Conservation (phyloP, 371 early-diverging fungal species). For the Furculomyces boomerangus region DNA sequence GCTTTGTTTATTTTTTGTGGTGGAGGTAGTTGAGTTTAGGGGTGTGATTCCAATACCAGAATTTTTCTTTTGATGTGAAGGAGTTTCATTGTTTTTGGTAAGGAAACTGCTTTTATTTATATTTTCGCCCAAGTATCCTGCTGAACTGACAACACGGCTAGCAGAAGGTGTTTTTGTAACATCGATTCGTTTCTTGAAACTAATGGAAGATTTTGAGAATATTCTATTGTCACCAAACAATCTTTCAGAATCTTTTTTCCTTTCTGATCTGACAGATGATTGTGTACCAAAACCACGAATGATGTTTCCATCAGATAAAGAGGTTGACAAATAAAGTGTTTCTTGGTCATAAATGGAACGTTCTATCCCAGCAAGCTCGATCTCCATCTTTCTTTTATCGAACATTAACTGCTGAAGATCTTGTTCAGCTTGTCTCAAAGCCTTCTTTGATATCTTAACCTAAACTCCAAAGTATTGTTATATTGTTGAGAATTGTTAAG, state of each 20-base stretch:
- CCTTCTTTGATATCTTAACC: slow-evolving; percentile 2
- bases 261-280: not conserved
- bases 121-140: too few relatives aligned
- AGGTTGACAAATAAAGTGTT: slow-evolving; percentile 8
- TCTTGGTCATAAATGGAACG: slow-evolving; percentile 13
- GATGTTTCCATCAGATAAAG: slow-evolving; percentile 12
- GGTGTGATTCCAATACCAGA: too few relatives aligned
- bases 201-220: not conserved
- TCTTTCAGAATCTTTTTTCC: not conserved
- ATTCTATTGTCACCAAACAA: not conserved
- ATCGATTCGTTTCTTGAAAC: not conserved
- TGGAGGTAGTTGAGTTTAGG: not conserved
- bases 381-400: not conserved
- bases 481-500: too few relatives aligned
- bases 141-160: too few relatives aligned
- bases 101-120: too few relatives aligned
- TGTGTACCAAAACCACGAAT: slow-evolving; percentile 3
- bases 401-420: not conserved
- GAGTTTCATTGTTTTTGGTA: too few relatives aligned
- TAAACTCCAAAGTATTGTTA: too few relatives aligned
- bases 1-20: not conserved
- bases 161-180: not conserved
- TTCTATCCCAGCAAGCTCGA: slow-evolving; percentile 9
- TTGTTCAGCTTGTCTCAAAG: slow-evolving; percentile 1
- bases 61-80: not conserved